Evolutionary conservation across 2,329 filamentous ascomycete genomes (phyloP), one percentile per base, ranked within the genome.

Genomic region (Mycosphaerella arachidis): DNA sequence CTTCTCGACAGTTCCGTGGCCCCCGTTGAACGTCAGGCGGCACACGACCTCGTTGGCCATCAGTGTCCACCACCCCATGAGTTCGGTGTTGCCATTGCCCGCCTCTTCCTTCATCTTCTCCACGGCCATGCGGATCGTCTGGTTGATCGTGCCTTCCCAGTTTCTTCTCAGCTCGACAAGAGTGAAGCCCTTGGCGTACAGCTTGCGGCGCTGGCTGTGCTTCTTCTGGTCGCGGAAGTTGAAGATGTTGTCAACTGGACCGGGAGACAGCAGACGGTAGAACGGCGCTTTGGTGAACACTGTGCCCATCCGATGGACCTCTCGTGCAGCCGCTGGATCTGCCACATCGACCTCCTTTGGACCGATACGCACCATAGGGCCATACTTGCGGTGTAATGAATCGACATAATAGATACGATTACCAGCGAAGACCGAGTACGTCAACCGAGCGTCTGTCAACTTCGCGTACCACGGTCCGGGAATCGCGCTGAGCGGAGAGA

Each of bases 51-150:
- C 75, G 0, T 72, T 72, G n/a, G 74, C 71, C 63, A 76, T 68
- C 6, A 75, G 73, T 70, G 58, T 53, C 72, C 59, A 66, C 75
- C 75, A 77, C 51, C 74, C 73, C 37, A 73, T 60, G 13, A 76
- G 54, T 63, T 78, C 75, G 6, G 71, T 71, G 24, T 64, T 57
- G 35, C 75, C 74, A 70, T 72, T 51, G 58, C 6, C 31, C 9
- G 53, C 63, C 30, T 70, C 69, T 4, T 55, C 56, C 51, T 70
- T 70, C 56, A 77, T 74, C 35, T 68, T 68, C 8, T 57, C n/a
- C 2, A 77, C 66, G 5, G 71, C 70, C 16, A 72, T 60, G 10
- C 56, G 54, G 0, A 67, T 69, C 59, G 72, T 74, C 31, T 70
- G 63, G 20, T 69, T 62, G 3, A 78, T 68, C 27, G 69, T 66